Conservation (phyloP, 495 filamentous ascomycete species). For the Copromyces sp. region DNA sequence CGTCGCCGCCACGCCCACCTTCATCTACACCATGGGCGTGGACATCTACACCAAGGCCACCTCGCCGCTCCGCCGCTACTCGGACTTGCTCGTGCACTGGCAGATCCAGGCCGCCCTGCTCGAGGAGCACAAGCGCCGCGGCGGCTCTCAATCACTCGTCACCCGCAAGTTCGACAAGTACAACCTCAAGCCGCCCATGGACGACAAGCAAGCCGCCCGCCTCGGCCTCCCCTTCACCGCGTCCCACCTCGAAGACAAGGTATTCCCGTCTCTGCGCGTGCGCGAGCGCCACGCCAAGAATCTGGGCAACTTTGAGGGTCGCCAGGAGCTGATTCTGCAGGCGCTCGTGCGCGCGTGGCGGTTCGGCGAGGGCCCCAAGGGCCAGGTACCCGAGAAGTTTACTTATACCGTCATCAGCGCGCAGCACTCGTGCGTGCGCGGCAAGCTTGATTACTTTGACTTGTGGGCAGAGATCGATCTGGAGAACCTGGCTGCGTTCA, state of each 20-base stretch:
- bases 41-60: constrained; percentile 71
- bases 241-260: constrained; percentile 38
- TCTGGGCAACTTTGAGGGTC: constrained; percentile 22
- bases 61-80: constrained; percentile 74
- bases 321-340: constrained; percentile 50
- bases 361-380: constrained; percentile 41
- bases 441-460: constrained; percentile 32
- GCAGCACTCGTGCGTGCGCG: constrained; percentile 8
- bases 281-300: constrained; percentile 35
- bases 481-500: constrained; percentile 18
- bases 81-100: constrained; percentile 79
- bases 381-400: constrained; percentile 52
- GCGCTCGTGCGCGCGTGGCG: constrained; percentile 67
- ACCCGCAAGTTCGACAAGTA: not conserved
- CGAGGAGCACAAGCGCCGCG: constrained; percentile 50
- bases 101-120: constrained; percentile 78
- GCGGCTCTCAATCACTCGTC: constrained; percentile 5
- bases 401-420: constrained; percentile 34
- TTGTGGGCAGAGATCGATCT: constrained; percentile 21
- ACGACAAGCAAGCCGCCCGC: constrained; percentile 2
- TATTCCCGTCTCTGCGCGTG: constrained; percentile 40
- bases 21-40: constrained; percentile 52
- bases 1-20: constrained; percentile 40
- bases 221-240: constrained; percentile 54
- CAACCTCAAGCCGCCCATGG: not conserved